A percentile compares a stretch with the other conserved stretches of the same genome.
phyloP scores from a whole-genome alignment of 1,284 basidiomycete genomes.

The Phellinidium pouzarii region DNA sequence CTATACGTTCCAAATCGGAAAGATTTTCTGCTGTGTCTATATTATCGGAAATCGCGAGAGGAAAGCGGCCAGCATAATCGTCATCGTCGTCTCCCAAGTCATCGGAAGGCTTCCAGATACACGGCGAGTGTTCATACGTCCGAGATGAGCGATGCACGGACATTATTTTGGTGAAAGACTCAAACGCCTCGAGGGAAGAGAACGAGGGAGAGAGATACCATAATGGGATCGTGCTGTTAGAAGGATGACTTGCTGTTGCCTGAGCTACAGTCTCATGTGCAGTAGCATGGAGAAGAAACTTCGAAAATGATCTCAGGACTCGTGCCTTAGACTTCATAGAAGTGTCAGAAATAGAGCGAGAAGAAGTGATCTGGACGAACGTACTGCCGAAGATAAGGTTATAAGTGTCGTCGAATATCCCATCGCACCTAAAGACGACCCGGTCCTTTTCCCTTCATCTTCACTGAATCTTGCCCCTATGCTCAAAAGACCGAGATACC shows the following conservation, averaged over 20 bases:
- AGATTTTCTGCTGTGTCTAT: not conserved
- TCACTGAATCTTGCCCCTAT: conserved; percentile 57
- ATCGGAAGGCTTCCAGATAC: not conserved
- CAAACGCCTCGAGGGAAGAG: conserved; percentile 37
- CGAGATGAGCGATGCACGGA: conserved; percentile 17
- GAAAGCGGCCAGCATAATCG: conserved; percentile 21
- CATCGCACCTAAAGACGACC: conserved; percentile 32
- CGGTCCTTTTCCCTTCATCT: conserved; percentile 27
- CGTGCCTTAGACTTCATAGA: conserved; percentile 50
- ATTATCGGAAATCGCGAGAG: not conserved
- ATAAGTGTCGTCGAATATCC: conserved; percentile 56
- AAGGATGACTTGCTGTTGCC: not conserved
- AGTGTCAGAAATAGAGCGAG: not conserved
- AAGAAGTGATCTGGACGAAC: conserved; percentile 22
- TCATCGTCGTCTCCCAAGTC: conserved; percentile 20
- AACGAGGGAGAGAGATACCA: conserved; percentile 55
- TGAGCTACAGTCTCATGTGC: not conserved
- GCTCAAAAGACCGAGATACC: conserved; percentile 68
- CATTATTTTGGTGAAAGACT: conserved; percentile 39
- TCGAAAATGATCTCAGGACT: conserved; percentile 53
- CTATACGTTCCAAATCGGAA: conserved; percentile 6
- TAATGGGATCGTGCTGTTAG: conserved; percentile 23
- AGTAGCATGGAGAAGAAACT: conserved; percentile 43
- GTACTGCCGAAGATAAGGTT: conserved; percentile 55
- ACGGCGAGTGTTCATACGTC: not conserved